phyloP scores from a whole-genome alignment of 768 basidiomycete species.

The Leccinum incarnatum region DNA sequence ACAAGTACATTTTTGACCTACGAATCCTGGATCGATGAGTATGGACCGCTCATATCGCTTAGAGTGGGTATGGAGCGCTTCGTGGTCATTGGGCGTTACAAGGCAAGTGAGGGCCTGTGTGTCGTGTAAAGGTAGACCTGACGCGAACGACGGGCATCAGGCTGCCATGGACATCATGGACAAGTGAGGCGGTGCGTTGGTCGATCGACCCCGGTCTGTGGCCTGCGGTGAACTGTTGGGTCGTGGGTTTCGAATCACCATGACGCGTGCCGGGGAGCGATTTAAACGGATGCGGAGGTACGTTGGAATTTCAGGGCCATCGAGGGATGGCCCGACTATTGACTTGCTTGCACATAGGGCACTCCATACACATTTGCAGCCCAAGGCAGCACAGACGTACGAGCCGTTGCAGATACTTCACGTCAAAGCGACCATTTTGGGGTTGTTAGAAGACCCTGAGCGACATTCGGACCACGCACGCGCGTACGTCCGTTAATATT shows the following conservation, averaged over 20 bases:
- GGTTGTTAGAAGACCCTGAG: conserved; percentile 12
- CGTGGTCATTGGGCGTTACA: conserved; percentile 19
- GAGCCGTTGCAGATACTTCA: conserved; percentile 41
- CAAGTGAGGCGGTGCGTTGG: conserved; percentile 43
- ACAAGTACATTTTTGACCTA: conserved; percentile 23
- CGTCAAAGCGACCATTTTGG: conserved; percentile 10
- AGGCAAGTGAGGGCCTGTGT: conserved; percentile 4
- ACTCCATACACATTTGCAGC: conserved; percentile 52
- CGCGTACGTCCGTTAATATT: conserved; percentile 39
- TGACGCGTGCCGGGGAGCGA: conserved; percentile 47
- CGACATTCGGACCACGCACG: conserved; percentile 8
- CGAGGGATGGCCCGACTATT: not conserved
- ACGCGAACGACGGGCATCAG: conserved; percentile 23
- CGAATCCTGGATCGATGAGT: conserved; percentile 52
- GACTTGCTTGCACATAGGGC: conserved; percentile 33
- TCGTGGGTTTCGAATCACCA: conserved; percentile 50
- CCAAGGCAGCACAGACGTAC: conserved; percentile 44
- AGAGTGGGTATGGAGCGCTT: conserved; percentile 37
- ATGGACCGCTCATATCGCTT: conserved; percentile 55
- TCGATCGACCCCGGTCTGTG: conserved; percentile 37
- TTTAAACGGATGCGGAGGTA: conserved; percentile 56
- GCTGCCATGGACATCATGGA: conserved; percentile 61
- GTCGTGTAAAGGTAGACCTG: not conserved
- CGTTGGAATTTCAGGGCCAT: not conserved
- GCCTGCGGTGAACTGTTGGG: conserved; percentile 48